These are phyloP conservation scores for Plasmodium gallinaceum DNA, from an alignment of 169 alveolate genomes.

Conservation along the genomic window DNA sequence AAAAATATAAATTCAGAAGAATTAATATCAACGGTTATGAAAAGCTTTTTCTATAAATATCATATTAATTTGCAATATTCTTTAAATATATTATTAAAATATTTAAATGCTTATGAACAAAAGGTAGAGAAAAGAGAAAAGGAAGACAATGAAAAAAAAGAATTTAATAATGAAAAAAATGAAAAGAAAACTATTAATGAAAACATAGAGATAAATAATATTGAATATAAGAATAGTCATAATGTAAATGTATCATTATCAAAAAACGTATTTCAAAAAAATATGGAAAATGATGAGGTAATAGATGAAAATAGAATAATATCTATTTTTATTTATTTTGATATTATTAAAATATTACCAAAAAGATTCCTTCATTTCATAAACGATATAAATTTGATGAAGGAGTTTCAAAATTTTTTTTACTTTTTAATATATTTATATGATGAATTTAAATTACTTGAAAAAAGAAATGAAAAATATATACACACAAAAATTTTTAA, in stretches of 20 bases:
- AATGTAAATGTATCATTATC: neutral
- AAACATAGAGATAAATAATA: neutral
- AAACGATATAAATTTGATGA: slow-evolving; percentile 43
- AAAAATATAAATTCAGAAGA: slow-evolving; percentile 30
- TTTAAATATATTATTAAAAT: slow-evolving; percentile 22
- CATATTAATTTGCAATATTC: slow-evolving; percentile 53
- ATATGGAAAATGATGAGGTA: neutral
- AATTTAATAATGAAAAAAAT: neutral
- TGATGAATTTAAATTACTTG: slow-evolving; percentile 49
- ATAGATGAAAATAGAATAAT: slow-evolving; percentile 41
- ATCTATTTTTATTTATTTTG: slow-evolving; percentile 54
- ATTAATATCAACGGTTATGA: slow-evolving; percentile 13
- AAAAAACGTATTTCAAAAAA: neutral
- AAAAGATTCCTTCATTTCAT: neutral
- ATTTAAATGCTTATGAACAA: slow-evolving; percentile 45
- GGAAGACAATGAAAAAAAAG: neutral
- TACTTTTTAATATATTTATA: slow-evolving; percentile 45
- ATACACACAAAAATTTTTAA: slow-evolving; percentile 14
- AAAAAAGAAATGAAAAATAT: slow-evolving; percentile 33
- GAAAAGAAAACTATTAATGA: neutral
- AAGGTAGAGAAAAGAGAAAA: neutral
- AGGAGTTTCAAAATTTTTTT: slow-evolving; percentile 40
- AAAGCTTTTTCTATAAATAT: slow-evolving; percentile 5
- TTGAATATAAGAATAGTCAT: neutral
- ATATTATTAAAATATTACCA: slow-evolving; percentile 38